A percentile compares a stretch with the other conserved stretches of the same genome.
phyloP scores from a whole-genome alignment of 345 rosid genomes.

The Cardamine resedifolia region DNA sequence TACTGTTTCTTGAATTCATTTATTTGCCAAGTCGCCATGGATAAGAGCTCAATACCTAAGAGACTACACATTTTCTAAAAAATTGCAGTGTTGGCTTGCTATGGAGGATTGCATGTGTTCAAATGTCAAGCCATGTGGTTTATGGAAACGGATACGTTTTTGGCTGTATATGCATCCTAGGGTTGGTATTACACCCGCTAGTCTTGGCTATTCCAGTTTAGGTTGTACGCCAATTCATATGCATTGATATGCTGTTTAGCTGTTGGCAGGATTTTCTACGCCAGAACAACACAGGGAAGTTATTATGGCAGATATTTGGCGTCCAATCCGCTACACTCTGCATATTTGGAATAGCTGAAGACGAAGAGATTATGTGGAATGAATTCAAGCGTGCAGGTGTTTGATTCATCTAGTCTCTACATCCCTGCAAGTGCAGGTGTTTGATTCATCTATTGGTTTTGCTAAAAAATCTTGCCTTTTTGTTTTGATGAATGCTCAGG shows the following conservation, averaged over 20 bases:
- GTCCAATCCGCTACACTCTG: slow-evolving; percentile 78
- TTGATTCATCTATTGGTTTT: slow-evolving; percentile 5
- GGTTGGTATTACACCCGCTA: slow-evolving; percentile 44
- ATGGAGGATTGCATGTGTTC: slow-evolving; percentile 93
- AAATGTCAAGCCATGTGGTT: slow-evolving; percentile 50
- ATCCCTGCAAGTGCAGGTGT: background rate
- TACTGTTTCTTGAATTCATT: slow-evolving; percentile 18
- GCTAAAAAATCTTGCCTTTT: slow-evolving; percentile 8
- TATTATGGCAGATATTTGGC: slow-evolving; percentile 91
- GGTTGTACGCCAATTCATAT: background rate
- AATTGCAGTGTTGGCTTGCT: slow-evolving; percentile 93
- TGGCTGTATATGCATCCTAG: slow-evolving; percentile 99
- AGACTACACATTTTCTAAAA: background rate
- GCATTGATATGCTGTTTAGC: slow-evolving; percentile 11
- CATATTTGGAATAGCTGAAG: slow-evolving; percentile 82
- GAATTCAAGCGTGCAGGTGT: slow-evolving; percentile 75
- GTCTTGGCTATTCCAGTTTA: background rate
- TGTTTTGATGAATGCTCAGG: slow-evolving; percentile 51
- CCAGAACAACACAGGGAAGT: slow-evolving; percentile 95
- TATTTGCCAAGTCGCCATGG: background rate
- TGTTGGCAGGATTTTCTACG: slow-evolving; percentile 76
- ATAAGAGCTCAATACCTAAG: background rate
- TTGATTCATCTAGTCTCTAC: slow-evolving; percentile 6
- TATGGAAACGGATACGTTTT: slow-evolving; percentile 72
- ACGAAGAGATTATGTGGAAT: slow-evolving; percentile 91